Base-by-base conservation (phyloP, 108 stramenopile genomes). In the Fistulifera solaris region DNA sequence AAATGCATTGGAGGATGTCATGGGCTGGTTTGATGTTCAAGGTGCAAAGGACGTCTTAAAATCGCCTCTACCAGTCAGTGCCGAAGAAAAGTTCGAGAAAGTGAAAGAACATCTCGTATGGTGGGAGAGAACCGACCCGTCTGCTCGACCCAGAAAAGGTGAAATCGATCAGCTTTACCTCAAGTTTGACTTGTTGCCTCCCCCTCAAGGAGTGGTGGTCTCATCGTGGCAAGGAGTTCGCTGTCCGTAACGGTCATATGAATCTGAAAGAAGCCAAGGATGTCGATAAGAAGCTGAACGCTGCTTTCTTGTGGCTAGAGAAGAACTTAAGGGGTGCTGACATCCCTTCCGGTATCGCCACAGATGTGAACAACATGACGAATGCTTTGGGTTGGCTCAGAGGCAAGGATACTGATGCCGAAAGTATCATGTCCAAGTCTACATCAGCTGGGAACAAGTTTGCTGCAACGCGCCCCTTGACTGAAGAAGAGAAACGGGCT, bases 361-460 rank as follows among this genome's bases (percentile, higher is more conserved):
- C 43, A 21, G 42, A 27, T 11, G 53, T 46, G 1, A 22, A 48
- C 13, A 57, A 63, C 6, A 54, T 61, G 54, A 52, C 59, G 14
- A 44, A 56, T 40, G 56, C 61, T 15, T 27, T 67, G n/a, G 58
- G 58, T 38, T 72, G 65, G 71, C 66, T 72, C 16, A 54, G 65
- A n/a, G 56, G 56, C 42, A 62, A 62, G 17, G 71, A 72, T 49
- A 48, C 28, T 42, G 38, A 22, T 16, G 54, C 38, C n/a, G 38
- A 13, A 10, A 26, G 41, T 15, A 41, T 23, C 23, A 22, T 16
- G 7, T 19, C 56, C 23, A 19, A 14, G 23, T 35, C 31, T 35
- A 35, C 31, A 35, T 3, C 31, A 8, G 41, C 2, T 21, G 56
- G 15, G 22, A 24, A 42, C 14, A 24, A 43, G 42, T 2, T 6